Evolutionary conservation across 1,284 basidiomycete species (phyloP).

Genomic region (Ceratobasidium sp.): DNA sequence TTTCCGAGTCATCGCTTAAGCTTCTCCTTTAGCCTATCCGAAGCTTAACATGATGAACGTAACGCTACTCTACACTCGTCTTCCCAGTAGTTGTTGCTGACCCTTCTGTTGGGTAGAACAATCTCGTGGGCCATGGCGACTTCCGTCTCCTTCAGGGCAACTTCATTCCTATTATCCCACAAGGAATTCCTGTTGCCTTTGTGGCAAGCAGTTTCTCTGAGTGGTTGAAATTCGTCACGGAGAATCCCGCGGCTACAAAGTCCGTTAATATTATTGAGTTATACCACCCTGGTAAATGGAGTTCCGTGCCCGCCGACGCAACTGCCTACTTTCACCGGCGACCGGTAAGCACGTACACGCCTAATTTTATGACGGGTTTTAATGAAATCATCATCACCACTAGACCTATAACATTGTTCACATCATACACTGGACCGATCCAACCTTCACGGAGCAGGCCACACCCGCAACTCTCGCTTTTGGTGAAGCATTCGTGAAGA

Average conservation of each 20-base stretch:
- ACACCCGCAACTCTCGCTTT: not conserved
- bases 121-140: not conserved
- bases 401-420: conserved; percentile 1
- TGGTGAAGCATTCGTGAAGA: not conserved
- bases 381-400: not conserved
- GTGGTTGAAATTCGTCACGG: conserved; percentile 10
- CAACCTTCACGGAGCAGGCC: not conserved
- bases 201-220: not conserved
- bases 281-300: conserved; percentile 1
- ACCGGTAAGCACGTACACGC: conserved; percentile 7
- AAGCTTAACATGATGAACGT: conserved; percentile 20
- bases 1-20: not conserved
- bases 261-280: not conserved
- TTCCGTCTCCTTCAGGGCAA: conserved; percentile 21
- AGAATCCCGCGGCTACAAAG: not conserved
- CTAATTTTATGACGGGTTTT: not conserved
- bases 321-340: conserved; percentile 36
- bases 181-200: not conserved
- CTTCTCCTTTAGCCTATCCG: not conserved
- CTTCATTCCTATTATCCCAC: conserved; percentile 1
- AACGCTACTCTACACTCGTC: not conserved
- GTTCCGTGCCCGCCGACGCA: conserved; percentile 9
- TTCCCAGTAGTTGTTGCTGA: not conserved
- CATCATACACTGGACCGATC: not conserved
- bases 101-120: not conserved